Conservation (phyloP, 1,284 basidiomycete species). For the Ceratobasidium theobromae region DNA sequence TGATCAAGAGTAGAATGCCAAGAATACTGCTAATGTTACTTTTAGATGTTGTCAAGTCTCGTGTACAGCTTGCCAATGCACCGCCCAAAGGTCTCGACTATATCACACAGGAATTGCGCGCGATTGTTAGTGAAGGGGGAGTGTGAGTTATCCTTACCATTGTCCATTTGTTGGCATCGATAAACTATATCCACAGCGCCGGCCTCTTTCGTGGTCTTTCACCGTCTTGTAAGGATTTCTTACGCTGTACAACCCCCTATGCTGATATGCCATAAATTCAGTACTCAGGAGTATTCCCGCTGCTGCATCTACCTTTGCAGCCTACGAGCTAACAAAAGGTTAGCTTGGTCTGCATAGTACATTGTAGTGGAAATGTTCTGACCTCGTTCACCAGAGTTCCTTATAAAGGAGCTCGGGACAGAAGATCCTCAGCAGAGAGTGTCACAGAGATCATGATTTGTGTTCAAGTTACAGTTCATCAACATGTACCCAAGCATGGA, state of each 20-base stretch:
- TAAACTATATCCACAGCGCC: slow-evolving; percentile 45
- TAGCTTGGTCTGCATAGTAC: slow-evolving; percentile 5
- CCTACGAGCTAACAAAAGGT: slow-evolving; percentile 85
- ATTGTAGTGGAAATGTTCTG: background rate
- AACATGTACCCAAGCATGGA: no score
- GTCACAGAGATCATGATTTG: no score
- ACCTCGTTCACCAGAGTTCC: slow-evolving; percentile 1
- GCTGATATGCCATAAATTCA: slow-evolving; percentile 37
- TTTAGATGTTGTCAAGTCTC: slow-evolving; percentile 86
- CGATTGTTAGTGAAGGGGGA: slow-evolving; percentile 74
- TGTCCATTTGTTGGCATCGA: background rate
- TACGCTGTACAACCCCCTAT: background rate
- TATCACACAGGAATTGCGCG: slow-evolving; percentile 68
- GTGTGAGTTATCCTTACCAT: no score
- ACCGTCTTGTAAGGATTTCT: slow-evolving; percentile 59
- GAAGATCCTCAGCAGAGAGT: background rate
- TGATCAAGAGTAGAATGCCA: background rate
- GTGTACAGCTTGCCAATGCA: slow-evolving; percentile 75
- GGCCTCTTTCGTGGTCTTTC: slow-evolving; percentile 74
- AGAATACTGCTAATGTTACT: background rate
- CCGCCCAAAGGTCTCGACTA: slow-evolving; percentile 85
- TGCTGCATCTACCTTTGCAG: slow-evolving; percentile 89
- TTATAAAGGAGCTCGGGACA: background rate
- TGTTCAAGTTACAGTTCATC: background rate
- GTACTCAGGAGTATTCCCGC: slow-evolving; percentile 81